Base-by-base conservation (phyloP, 2,329 filamentous ascomycete species). In the Talaromyces sp. region DNA sequence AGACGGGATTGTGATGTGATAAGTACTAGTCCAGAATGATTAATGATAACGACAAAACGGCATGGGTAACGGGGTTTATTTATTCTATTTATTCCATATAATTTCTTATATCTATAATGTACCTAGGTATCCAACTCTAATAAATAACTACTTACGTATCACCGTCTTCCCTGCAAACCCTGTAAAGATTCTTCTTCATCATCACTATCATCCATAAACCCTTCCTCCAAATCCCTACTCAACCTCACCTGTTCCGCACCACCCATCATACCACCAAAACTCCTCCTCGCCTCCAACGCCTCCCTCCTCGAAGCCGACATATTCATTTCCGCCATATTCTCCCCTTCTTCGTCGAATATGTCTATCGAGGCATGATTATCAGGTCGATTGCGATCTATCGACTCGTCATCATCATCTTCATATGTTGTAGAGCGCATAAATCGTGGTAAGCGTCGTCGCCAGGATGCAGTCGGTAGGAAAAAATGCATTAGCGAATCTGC, bases 181-280 rank as follows among this genome's bases (percentile, higher is more conserved):
- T 21, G 28, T 35, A 33, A 13, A 17, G 22, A 31, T 5, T 41
- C 65, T 79, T 67, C 70, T 56, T 85, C 83, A 37, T 87, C 84
- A 57, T 87, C 84, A 68, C 87, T 89, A 64, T 89, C 86, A 69
- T 89, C 87, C 73, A 84, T 83, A 68, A 90, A 90, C 0, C 86
- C 87, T 66, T 87, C 82, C 70, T 93, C 89, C 53, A 93, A 73
- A 77, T 96, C 91, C 74, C 90, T 80, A 70, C 89, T 93, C 61
- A 96, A 67, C 62, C 91, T 80, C 64, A 83, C 69, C 65, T 72
- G 72, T 51, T 62, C 72, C n/a, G n/a, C n/a, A 33, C 71, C 71
- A n/a, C 64, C 64, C 11, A n/a, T n/a, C n/a, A n/a, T n/a, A n/a
- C n/a, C n/a, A n/a, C 28, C 33, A 35, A 64, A 75, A 74, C 56